Base-by-base conservation (phyloP, 352 stramenopile species). In the Phytophthora uliginosa region DNA sequence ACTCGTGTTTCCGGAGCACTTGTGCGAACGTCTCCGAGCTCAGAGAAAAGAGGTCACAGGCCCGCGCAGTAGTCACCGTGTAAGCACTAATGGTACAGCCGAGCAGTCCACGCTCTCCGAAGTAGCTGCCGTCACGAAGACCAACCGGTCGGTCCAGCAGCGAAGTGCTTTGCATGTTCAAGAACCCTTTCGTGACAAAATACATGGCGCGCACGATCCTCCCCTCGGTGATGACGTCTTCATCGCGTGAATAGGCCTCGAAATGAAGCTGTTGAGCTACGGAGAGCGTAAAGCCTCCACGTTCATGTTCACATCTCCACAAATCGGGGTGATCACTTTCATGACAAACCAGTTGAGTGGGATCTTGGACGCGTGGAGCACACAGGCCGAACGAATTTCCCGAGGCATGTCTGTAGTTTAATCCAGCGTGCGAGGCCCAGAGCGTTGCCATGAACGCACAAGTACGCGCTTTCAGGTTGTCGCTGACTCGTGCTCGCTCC, bases 141-240 rank as follows among this genome's bases (percentile, higher is more conserved):
- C 57, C 61, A 3, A 71, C 28, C 1, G 65, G 71, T 22, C 38
- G 56, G 8, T 63, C 65, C 22, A 63, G 13, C 15, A 77, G 31
- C 5, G 71, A 73, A 7, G 66, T 51, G 36, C 72, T 70, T 34
- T 82, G 56, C 12, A 77, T 64, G 3, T 82, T 72, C 2, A 92
- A 63, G 28, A 83, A 34, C 0, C 85, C 85, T 9, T 81, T 78
- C 6, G 89, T 69, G 42, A 92, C 85, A 69, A 92, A 90, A 71
- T 89, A 89, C 81, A 90, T 87, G 31, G 79, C 73, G 31, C 74
- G 80, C 7, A 74, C 53, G 60, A 90, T 87, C 18, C 64, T 82
- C 0, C 85, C 85, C 66, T 92, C 83, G 17, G 79, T 65, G 4
- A 92, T 63, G 6, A 90, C 81, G n/a, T 56, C 69, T 47, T 92